These are phyloP conservation scores for Podaxis sp. DNA, from an alignment of 768 basidiomycete species.

Conservation along the genomic window DNA sequence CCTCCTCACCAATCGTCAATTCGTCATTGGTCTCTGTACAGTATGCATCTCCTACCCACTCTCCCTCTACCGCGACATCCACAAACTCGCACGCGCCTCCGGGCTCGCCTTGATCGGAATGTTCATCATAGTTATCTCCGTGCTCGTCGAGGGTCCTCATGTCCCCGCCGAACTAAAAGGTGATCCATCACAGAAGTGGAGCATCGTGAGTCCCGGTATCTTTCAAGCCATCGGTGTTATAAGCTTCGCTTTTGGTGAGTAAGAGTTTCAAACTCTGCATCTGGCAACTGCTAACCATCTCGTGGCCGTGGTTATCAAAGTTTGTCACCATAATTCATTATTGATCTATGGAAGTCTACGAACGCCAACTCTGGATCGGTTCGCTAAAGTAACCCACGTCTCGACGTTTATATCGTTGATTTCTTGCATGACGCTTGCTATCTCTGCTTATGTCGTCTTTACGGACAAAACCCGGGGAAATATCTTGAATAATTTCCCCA, in stretches of 20 bases:
- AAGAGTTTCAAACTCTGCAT: too few species aligned
- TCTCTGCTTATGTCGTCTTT: slow-evolving; percentile 84
- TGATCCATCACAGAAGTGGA: slow-evolving; percentile 67
- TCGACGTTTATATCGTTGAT: slow-evolving; percentile 83
- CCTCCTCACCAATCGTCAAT: slow-evolving; percentile 79
- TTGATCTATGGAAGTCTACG: slow-evolving; percentile 92
- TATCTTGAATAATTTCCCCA: slow-evolving; percentile 90
- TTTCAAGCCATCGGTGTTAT: slow-evolving; percentile 98
- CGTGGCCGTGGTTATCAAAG: slow-evolving; percentile 27
- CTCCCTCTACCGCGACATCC: slow-evolving; percentile 94
- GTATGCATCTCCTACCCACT: slow-evolving; percentile 89
- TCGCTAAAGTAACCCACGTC: slow-evolving; percentile 88
- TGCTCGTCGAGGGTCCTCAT: slow-evolving; percentile 78
- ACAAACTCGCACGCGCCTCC: slow-evolving; percentile 92
- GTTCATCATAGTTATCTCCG: slow-evolving; percentile 86
- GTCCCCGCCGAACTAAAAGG: slow-evolving; percentile 74
- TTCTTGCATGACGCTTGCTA: slow-evolving; percentile 78
- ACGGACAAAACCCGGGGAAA: slow-evolving; percentile 94
- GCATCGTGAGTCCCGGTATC: slow-evolving; percentile 72
- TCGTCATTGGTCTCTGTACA: slow-evolving; percentile 86
- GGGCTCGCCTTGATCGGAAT: slow-evolving; percentile 90
- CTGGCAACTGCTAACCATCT: too few species aligned
- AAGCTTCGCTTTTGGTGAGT: slow-evolving; percentile 76
- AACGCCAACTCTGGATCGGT: slow-evolving; percentile 92
- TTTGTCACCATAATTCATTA: slow-evolving; percentile 97